Evolutionary conservation across 306 rosid genomes (phyloP).

Genomic region (Rosa lucieae): DNA sequence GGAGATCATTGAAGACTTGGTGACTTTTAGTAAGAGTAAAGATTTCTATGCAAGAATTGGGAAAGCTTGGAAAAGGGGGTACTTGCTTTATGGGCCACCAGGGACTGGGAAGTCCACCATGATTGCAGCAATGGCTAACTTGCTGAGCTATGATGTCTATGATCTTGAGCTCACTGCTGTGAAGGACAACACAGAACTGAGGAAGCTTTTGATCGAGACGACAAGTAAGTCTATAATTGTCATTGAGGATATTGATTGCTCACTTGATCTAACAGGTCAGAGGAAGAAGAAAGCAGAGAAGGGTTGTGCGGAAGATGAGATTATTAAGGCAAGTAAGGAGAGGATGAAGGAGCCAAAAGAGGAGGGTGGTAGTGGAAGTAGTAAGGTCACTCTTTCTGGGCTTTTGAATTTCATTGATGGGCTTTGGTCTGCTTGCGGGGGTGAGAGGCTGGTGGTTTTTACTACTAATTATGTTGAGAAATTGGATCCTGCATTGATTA

Average conservation of each 20-base stretch:
- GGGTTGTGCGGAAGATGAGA: constrained; percentile 43
- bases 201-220: constrained; percentile 84
- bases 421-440: constrained; percentile 80
- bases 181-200: constrained; percentile 81
- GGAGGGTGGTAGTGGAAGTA: constrained; percentile 41
- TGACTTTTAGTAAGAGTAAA: constrained; percentile 69
- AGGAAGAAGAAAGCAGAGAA: constrained; percentile 67
- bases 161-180: constrained; percentile 91
- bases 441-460: constrained; percentile 79
- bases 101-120: constrained; percentile 86
- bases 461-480: constrained; percentile 84
- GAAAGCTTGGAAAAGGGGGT: constrained; percentile 89
- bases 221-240: constrained; percentile 85
- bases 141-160: constrained; percentile 71
- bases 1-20: constrained; percentile 77
- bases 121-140: constrained; percentile 87
- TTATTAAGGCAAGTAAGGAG: constrained; percentile 30
- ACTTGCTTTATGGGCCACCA: constrained; percentile 69
- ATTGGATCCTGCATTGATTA: constrained; percentile 83
- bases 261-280: constrained; percentile 90
- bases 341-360: constrained; percentile 55
- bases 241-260: constrained; percentile 88
- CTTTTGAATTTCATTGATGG: constrained; percentile 88
- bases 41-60: constrained; percentile 79
- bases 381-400: constrained; percentile 89